A percentile compares a stretch with the other conserved stretches of the same genome.
These are phyloP conservation scores for Candida sphagnicola DNA, from an alignment of 805 yeast species.

Conservation along the genomic window DNA sequence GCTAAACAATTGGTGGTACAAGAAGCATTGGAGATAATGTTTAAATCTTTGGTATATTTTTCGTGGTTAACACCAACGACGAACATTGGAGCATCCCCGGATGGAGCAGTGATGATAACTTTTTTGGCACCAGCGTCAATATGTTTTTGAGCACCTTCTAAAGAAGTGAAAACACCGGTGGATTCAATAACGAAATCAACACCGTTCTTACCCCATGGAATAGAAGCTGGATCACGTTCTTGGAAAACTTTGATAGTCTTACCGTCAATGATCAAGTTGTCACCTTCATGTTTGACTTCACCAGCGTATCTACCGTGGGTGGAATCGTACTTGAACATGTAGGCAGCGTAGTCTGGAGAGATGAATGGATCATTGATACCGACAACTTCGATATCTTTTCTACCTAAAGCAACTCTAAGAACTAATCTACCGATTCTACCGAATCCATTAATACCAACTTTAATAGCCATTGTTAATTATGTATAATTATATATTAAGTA, in stretches of 20 bases:
- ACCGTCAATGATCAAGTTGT: conserved; percentile 65
- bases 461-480: conserved; percentile 46
- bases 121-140: conserved; percentile 90
- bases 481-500: not conserved
- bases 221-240: conserved; percentile 79
- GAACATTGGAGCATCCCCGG: conserved; percentile 92
- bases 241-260: conserved; percentile 62
- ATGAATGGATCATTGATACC: conserved; percentile 93
- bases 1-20: conserved; percentile 97
- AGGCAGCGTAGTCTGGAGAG: conserved; percentile 85
- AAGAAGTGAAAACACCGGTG: conserved; percentile 88
- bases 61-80: conserved; percentile 88
- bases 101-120: conserved; percentile 93
- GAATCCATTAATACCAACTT: conserved; percentile 90
- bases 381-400: conserved; percentile 75
- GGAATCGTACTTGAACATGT: conserved; percentile 94
- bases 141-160: conserved; percentile 80
- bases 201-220: conserved; percentile 84
- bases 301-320: conserved; percentile 87
- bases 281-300: conserved; percentile 57
- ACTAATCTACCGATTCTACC: conserved; percentile 93
- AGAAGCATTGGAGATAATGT: conserved; percentile 86
- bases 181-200: conserved; percentile 89
- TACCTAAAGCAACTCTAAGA: conserved; percentile 71
- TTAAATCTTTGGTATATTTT: conserved; percentile 69